phyloP scores from a whole-genome alignment of 1,284 basidiomycete species.

The Takashimella tepidaria region DNA sequence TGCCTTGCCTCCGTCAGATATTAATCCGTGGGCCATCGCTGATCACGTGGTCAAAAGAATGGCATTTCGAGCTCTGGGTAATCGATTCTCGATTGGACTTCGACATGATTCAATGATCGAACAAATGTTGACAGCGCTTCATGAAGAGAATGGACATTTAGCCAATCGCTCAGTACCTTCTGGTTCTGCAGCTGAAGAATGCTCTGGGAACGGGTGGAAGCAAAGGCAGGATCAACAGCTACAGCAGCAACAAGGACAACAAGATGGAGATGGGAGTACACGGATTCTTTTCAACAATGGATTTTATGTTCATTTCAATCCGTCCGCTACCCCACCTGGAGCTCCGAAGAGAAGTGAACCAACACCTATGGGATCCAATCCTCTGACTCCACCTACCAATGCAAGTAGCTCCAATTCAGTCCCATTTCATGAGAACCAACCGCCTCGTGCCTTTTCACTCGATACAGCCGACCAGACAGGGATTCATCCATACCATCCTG shows the following conservation, averaged over 20 bases:
- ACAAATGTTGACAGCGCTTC: conserved; percentile 18
- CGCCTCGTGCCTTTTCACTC: neutral
- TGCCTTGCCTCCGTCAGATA: neutral
- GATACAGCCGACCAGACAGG: neutral
- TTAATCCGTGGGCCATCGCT: neutral
- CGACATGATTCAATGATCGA: conserved; percentile 28
- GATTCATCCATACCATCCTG: neutral
- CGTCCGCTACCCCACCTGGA: neutral
- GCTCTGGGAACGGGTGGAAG: too few relatives aligned
- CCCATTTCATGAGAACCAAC: too few relatives aligned
- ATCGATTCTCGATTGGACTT: conserved; percentile 24
- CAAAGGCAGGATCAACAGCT: neutral
- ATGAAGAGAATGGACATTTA: conserved; percentile 9
- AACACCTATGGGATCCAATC: too few relatives aligned
- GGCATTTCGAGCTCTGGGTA: conserved; percentile 17
- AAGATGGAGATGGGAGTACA: neutral
- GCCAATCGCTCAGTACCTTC: neutral
- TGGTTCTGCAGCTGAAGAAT: neutral
- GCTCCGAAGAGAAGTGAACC: too few relatives aligned
- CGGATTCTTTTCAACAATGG: neutral
- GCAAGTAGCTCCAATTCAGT: too few relatives aligned
- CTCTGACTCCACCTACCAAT: too few relatives aligned
- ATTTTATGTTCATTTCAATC: neutral
- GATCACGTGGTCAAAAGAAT: conserved; percentile 9
- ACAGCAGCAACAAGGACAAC: too few relatives aligned